Conservation (phyloP, 345 rosid genomes). For the Microcos paniculata region DNA sequence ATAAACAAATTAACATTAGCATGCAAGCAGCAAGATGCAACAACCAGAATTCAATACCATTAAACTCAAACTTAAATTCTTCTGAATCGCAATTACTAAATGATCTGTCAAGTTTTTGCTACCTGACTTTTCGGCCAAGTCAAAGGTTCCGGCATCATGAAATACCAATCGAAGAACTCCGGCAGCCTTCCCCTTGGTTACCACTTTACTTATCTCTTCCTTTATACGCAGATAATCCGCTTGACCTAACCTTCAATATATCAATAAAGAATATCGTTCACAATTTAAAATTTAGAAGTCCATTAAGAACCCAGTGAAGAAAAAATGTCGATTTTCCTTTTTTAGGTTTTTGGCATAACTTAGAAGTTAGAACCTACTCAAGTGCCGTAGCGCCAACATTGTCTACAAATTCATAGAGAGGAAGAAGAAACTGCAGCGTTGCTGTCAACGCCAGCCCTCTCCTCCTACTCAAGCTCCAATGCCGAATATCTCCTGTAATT, state of each 20-base stretch:
- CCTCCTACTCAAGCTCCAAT: constrained; percentile 42
- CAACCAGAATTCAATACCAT: not conserved
- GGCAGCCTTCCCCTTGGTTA: constrained; percentile 88
- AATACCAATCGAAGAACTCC: constrained; percentile 95
- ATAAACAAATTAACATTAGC: not conserved
- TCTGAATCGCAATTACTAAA: not conserved
- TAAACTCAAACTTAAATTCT: not conserved
- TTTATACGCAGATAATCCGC: constrained; percentile 34
- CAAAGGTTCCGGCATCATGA: constrained; percentile 98
- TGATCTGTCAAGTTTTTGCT: not conserved
- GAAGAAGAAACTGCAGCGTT: constrained; percentile 49
- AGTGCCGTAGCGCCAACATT: constrained; percentile 39
- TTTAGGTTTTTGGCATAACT: not conserved
- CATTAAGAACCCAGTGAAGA: not conserved
- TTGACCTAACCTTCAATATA: constrained; percentile 32
- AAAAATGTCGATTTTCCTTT: not conserved
- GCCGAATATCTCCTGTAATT: constrained; percentile 10
- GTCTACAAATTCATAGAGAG: constrained; percentile 19
- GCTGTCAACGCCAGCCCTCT: constrained; percentile 41
- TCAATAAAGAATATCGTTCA: constrained; percentile 6
- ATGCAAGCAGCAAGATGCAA: no score
- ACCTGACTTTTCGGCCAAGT: constrained; percentile 58
- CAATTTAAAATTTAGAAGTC: not conserved
- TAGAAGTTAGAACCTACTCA: constrained; percentile 43
- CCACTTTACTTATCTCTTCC: constrained; percentile 63